Evolutionary conservation across 2,329 filamentous ascomycete species (phyloP).

Genomic region (Neofusicoccum ribis): DNA sequence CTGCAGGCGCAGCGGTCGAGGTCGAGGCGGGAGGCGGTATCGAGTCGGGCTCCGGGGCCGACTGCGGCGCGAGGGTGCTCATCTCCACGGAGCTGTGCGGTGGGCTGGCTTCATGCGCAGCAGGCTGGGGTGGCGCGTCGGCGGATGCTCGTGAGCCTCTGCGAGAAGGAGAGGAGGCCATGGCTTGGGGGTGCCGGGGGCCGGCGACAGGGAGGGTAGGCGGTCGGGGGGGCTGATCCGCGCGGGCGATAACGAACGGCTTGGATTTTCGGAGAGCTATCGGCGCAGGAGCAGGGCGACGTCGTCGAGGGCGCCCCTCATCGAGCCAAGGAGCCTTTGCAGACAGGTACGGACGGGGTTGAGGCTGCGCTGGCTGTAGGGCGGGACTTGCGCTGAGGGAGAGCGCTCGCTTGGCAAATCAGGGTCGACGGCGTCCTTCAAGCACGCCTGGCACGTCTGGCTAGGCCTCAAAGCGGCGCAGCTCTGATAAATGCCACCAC

Average conservation of each 20-base stretch:
- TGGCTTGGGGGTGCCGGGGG: constrained; percentile 17
- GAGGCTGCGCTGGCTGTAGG: constrained; percentile 18
- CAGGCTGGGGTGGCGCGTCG: constrained; percentile 14
- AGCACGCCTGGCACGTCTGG: constrained; percentile 4
- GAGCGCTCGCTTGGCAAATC: constrained; percentile 17
- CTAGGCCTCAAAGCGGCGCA: not conserved
- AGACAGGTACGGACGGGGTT: constrained; percentile 15
- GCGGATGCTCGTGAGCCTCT: constrained; percentile 17
- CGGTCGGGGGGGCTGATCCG: constrained; percentile 15
- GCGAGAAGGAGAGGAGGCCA: constrained; percentile 20
- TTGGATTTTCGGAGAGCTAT: not conserved
- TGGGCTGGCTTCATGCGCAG: constrained; percentile 16
- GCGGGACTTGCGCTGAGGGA: constrained; percentile 18
- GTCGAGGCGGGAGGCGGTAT: constrained; percentile 16
- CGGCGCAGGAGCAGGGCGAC: constrained; percentile 12
- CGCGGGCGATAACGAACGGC: constrained; percentile 16
- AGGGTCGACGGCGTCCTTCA: constrained; percentile 6
- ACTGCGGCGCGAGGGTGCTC: constrained; percentile 15
- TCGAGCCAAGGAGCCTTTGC: constrained; percentile 8
- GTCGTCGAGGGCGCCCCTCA: constrained; percentile 4
- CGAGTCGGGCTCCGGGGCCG: constrained; percentile 14
- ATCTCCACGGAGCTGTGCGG: constrained; percentile 14
- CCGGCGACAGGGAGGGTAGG: constrained; percentile 13
- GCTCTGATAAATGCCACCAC: not conserved
- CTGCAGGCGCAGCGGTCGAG: constrained; percentile 1